Base-by-base conservation (phyloP, 192 early-diverging fungal genomes). In the Coemansia guatemalensis region DNA sequence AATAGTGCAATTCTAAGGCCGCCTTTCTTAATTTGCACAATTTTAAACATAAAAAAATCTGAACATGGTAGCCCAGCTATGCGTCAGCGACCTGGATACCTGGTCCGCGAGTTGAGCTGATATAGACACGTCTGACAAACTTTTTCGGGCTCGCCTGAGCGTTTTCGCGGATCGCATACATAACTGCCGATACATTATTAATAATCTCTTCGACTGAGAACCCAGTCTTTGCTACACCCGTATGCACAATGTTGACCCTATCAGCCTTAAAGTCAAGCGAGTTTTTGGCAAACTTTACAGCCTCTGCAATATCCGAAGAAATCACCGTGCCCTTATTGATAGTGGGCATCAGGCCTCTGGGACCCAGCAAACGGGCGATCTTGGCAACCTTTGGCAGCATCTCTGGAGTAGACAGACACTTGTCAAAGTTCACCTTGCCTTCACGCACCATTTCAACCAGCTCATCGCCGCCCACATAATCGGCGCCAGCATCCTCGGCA, bases 331-430 rank as follows among this genome's bases (percentile, higher is more conserved):
- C 90, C 67, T 89, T 90, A 52, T 90, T 91, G 23, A 85, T 78
- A 4, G 89, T 95, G 23, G 96, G 96, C 96, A 98, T 97, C 60
- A 98, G 81, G n/a, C 93, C 93, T 71, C 92, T 93, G 25, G 96
- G 96, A 62, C 96, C 96, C 65, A 98, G 73, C 25, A 95, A 71
- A 51, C 88, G 86, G 6, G 94, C 96, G 71, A 98, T 89, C 69
- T 89, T 91, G 33, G 93, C 85, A 32, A 96, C 92, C 39, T 85
- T 76, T 24, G 94, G 93, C 75, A 93, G 88, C 90, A 96, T 93
- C 18, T 83, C 90, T 27, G 90, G 92, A 32, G 94, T 98, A 7
- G 93, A 85, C 53, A 98, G 77, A 58, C 88, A 90, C 65, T 90
- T 91, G 81, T 94, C 90, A 69, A 95, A 93, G 56, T 85, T 68